Percentiles rank a stretch among this genome's conserved stretches.
phyloP scores from a whole-genome alignment of 164 flowering plant species.

The Sedum album region DNA sequence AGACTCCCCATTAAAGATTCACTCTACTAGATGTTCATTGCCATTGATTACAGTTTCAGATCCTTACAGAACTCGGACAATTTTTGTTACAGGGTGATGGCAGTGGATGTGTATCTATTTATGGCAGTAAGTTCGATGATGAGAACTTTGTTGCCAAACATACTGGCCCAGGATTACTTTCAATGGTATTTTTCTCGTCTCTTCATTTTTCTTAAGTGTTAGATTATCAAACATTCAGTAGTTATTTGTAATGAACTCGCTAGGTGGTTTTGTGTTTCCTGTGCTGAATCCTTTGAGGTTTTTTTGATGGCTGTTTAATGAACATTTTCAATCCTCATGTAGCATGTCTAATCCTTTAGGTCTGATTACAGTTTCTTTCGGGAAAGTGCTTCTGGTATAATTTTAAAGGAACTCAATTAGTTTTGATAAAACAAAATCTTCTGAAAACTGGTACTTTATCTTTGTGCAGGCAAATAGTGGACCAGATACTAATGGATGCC shows the following conservation, averaged over 20 bases:
- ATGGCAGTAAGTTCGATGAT: constrained; percentile 93
- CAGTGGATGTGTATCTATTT: constrained; percentile 82
- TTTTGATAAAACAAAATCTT: no score
- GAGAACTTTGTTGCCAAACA: constrained; percentile 91
- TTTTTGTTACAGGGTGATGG: constrained; percentile 78
- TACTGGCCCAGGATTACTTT: constrained; percentile 90
- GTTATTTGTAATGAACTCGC: background rate
- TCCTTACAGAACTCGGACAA: no score
- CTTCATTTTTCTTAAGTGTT: background rate
- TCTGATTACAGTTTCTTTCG: background rate
- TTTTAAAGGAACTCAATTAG: background rate
- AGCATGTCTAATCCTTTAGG: background rate
- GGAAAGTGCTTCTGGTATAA: background rate
- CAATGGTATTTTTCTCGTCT: constrained; percentile 55
- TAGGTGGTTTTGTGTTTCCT: background rate
- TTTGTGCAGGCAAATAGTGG: constrained; percentile 92
- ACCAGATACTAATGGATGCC: constrained; percentile 81
- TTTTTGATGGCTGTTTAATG: background rate
- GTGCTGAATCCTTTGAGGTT: background rate
- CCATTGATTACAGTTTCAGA: background rate
- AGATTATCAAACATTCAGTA: background rate
- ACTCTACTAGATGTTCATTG: background rate
- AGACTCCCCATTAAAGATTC: no score
- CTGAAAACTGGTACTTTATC: background rate
- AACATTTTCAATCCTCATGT: background rate